Base-by-base conservation (phyloP, 2,329 filamentous ascomycete genomes). In the Diaporthe caulivora region DNA sequence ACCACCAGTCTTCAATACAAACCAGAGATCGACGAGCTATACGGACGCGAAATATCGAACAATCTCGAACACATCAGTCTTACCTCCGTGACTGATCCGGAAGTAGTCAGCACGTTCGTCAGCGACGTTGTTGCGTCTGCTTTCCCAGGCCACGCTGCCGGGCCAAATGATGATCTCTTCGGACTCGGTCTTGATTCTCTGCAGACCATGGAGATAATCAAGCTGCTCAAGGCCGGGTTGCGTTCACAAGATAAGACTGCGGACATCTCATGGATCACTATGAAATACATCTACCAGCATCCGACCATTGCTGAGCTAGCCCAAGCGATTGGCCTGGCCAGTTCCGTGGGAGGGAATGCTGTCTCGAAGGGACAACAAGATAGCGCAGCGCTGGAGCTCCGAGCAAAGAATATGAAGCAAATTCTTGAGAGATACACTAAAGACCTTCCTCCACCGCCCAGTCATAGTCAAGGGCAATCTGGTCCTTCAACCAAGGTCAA, bases 171-270 rank as follows among this genome's bases (percentile, higher is more conserved):
- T n/a, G 76, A 76, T 37, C 57, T 77, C 11, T 77, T 76, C 24
- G 69, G 64, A 24, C 55, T 71, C 15, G 76, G 76, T n/a, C 37
- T 77, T 15, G 76, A 77, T 70, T 77, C 76, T 0, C 42, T 77
- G 29, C 71, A 74, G 62, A 73, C 71, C 17, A 65, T 74, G n/a
- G 76, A 76, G 47, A 71, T 77, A 15, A 64, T 74, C 9, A 70
- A 71, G 37, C 54, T 76, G 9, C 70, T 74, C 15, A 76, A 72
- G 65, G 49, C 58, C 7, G 72, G 72, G 1, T 72, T 77, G 18
- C 70, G 55, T 26, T 65, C 75, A 3, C 15, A 18, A 10, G 37
- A 58, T 10, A 21, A 18, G 1, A 37, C 13, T 1, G 51, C 42
- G 1, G 58, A 74, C 17, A 40, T 71, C 3, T 71, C 68, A 2